Evolutionary conservation across 139 green algal genomes (phyloP).

Genomic region (Ostreobium quekettii): DNA sequence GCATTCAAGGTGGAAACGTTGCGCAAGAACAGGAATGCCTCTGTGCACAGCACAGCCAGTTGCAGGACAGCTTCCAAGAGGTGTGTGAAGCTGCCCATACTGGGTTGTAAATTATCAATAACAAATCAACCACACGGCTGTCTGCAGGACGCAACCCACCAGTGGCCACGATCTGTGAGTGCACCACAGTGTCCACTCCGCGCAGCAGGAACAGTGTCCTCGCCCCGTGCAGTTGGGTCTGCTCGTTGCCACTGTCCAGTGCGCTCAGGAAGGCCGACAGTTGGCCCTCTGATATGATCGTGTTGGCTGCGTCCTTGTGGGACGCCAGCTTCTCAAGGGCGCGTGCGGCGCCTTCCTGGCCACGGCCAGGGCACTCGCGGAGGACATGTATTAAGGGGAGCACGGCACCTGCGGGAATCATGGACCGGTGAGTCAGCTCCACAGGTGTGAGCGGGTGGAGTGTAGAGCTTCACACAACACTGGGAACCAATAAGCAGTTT

Average conservation of each 20-base stretch:
- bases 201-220: slow-evolving; percentile 19
- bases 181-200: slow-evolving; percentile 3
- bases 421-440: too few relatives aligned
- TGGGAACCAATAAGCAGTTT: too few relatives aligned
- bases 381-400: not conserved
- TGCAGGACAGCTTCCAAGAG: too few relatives aligned
- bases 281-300: not conserved
- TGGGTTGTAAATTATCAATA: too few relatives aligned
- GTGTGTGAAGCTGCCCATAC: too few relatives aligned
- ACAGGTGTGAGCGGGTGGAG: too few relatives aligned
- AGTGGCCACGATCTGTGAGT: slow-evolving; percentile 18
- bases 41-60: too few relatives aligned
- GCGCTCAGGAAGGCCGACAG: slow-evolving; percentile 3
- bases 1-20: too few relatives aligned
- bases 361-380: not conserved
- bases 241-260: slow-evolving; percentile 15
- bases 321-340: slow-evolving; percentile 12
- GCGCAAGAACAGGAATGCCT: too few relatives aligned
- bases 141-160: too few relatives aligned
- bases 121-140: too few relatives aligned
- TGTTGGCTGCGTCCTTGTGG: slow-evolving; percentile 4
- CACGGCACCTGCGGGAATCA: slow-evolving; percentile 3
- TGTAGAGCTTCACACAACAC: too few relatives aligned
- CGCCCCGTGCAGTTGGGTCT: not conserved
- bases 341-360: not conserved